Base-by-base conservation (phyloP, 768 basidiomycete genomes). In the Boletellus ananiceps region DNA sequence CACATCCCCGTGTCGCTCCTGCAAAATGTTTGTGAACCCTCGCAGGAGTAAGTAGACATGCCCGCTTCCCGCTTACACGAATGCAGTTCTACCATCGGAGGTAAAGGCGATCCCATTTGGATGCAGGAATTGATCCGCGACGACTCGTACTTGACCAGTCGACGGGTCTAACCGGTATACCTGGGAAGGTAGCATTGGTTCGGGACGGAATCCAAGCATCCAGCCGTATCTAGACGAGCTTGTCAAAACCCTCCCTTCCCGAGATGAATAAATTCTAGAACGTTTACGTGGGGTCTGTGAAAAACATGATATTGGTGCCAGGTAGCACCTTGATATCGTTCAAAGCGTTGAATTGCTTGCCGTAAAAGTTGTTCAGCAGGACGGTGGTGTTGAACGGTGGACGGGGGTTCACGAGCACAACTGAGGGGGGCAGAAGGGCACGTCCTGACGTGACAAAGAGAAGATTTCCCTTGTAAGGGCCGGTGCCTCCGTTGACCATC, bases 271-370 rank as follows among this genome's bases (percentile, higher is more conserved):
- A 69, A 19, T 19, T 19, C 19, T 19, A 25, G 23, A 25, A 25
- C 4, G 23, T 11, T 29, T 29, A 89, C 79, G 72, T 69, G 8
- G 76, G 74, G 55, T 91, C 89, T 0, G 89, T 91, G 66, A 93
- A 89, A 69, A 84, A 89, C 3, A 91, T 54, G 38, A 78, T 77
- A 33, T 81, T 81, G 50, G 77, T 84, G 14, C 67, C 67, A 1
- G 85, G 86, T 43, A 88, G 83, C 1, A 88, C 71, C 57, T 85
- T 89, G 49, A 86, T 72, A 56, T 92, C 90, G 63, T 90, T 90
- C 35, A 91, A 64, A 1, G 88, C 88, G 64, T 87, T 89, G 71
- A 90, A 91, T 54, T 88, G 88, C 6, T 87, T 73, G 2, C 88
- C 88, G 58, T 79, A 86, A 68, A 76, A 88, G 68, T 89, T 90